Evolutionary conservation across 495 filamentous ascomycete genomes (phyloP).

Genomic region (Penicillium goetzii): DNA sequence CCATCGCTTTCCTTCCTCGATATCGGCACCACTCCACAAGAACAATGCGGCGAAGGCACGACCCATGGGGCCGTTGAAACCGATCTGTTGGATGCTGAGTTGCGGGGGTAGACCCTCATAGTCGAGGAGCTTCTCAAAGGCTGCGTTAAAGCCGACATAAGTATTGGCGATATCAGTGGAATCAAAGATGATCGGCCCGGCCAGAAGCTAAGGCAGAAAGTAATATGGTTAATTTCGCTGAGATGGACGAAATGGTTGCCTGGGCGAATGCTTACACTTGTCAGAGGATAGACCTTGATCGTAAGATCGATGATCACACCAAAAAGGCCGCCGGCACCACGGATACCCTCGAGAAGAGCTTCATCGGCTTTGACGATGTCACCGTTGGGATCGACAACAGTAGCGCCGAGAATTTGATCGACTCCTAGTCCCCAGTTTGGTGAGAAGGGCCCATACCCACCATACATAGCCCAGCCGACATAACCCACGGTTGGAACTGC

Average conservation of each 20-base stretch:
- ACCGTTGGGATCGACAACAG: background rate
- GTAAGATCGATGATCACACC: background rate
- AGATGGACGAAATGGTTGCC: background rate
- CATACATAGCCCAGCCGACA: background rate
- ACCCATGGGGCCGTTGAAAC: background rate
- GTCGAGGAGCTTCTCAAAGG: background rate
- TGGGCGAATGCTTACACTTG: background rate
- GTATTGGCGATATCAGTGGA: background rate
- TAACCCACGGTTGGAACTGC: background rate
- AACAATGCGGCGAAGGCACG: background rate
- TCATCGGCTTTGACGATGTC: background rate
- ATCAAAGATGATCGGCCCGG: background rate
- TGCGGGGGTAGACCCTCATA: background rate
- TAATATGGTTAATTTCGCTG: background rate
- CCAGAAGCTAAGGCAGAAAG: background rate
- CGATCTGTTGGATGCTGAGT: background rate
- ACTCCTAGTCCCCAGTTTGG: background rate
- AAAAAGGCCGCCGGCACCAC: background rate
- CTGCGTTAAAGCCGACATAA: background rate
- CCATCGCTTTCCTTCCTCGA: conserved; percentile 3
- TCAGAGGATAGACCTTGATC: background rate
- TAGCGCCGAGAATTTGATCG: background rate
- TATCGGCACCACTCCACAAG: background rate
- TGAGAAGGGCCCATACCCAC: background rate
- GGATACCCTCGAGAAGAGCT: background rate